These are phyloP conservation scores for Syzygium syzygioides DNA, from an alignment of 441 rosid genomes.

Conservation along the genomic window DNA sequence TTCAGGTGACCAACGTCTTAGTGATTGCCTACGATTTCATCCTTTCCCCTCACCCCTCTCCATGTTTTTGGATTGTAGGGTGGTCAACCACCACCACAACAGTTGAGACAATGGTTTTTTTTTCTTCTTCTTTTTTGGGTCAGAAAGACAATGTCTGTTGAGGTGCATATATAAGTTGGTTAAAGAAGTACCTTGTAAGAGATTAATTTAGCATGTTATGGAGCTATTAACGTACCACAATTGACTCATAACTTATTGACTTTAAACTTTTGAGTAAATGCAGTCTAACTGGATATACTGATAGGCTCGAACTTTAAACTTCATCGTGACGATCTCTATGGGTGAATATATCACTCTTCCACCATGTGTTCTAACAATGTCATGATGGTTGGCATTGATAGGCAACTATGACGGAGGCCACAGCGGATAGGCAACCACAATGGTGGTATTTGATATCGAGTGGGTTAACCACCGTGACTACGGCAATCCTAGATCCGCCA, in stretches of 20 bases:
- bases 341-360: too few relatives aligned
- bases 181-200: background rate
- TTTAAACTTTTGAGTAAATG: too few relatives aligned
- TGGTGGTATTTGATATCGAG: background rate
- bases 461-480: background rate
- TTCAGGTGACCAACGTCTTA: background rate
- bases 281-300: too few relatives aligned
- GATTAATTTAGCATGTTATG: too few relatives aligned
- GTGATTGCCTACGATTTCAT: background rate
- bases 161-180: background rate
- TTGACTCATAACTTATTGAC: accelerated
- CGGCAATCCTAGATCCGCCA: too few relatives aligned
- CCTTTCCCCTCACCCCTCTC: background rate
- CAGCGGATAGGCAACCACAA: background rate
- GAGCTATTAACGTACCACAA: background rate
- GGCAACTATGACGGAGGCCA: too few relatives aligned
- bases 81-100: background rate
- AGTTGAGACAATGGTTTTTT: too few relatives aligned
- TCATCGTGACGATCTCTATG: too few relatives aligned
- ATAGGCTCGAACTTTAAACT: too few relatives aligned
- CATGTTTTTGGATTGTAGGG: background rate
- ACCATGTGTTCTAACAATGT: too few relatives aligned
- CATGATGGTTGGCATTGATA: too few relatives aligned
- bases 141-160: background rate
- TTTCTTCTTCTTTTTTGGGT: too few relatives aligned